A percentile compares a stretch with the other conserved stretches of the same genome.
Evolutionary conservation across 352 stramenopile genomes (phyloP).

Genomic region (Pythium dissimile): DNA sequence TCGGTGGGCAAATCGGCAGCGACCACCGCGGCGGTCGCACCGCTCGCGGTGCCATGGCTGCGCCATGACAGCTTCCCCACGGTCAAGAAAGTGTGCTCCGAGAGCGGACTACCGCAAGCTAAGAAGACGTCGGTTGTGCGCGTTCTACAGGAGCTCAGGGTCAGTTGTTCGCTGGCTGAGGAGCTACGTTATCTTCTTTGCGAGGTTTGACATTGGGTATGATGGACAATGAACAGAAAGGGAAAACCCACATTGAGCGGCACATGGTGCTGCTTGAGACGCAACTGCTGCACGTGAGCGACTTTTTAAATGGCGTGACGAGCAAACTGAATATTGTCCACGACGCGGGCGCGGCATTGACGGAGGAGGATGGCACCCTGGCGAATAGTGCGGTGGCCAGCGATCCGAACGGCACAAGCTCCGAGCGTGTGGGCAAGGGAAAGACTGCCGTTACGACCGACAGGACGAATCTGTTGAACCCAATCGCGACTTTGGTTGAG

Average conservation of each 20-base stretch:
- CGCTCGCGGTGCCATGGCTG: conserved; percentile 57
- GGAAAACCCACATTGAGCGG: conserved; percentile 45
- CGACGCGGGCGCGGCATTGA: background rate
- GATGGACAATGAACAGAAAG: conserved; percentile 28
- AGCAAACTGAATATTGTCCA: conserved; percentile 35
- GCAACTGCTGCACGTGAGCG: conserved; percentile 52
- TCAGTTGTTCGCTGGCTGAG: conserved; percentile 6
- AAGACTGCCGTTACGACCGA: conserved; percentile 8
- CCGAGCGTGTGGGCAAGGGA: background rate
- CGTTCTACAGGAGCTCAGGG: conserved; percentile 66
- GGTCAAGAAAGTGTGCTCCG: conserved; percentile 48
- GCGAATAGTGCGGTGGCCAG: background rate
- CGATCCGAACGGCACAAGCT: background rate
- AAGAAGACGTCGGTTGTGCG: conserved; percentile 53
- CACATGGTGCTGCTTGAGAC: conserved; percentile 60
- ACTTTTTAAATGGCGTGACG: conserved; percentile 51
- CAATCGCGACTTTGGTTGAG: conserved; percentile 44
- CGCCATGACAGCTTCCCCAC: conserved; percentile 59
- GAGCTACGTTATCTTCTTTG: background rate
- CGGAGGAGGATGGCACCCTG: background rate
- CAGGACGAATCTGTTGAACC: conserved; percentile 24
- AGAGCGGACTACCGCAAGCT: conserved; percentile 37
- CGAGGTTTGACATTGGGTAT: too few species aligned
- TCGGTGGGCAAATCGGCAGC: background rate
- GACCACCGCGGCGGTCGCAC: conserved; percentile 16